Conservation (phyloP, 2,329 filamentous ascomycete genomes). For the Stachybotrys echinatus region DNA sequence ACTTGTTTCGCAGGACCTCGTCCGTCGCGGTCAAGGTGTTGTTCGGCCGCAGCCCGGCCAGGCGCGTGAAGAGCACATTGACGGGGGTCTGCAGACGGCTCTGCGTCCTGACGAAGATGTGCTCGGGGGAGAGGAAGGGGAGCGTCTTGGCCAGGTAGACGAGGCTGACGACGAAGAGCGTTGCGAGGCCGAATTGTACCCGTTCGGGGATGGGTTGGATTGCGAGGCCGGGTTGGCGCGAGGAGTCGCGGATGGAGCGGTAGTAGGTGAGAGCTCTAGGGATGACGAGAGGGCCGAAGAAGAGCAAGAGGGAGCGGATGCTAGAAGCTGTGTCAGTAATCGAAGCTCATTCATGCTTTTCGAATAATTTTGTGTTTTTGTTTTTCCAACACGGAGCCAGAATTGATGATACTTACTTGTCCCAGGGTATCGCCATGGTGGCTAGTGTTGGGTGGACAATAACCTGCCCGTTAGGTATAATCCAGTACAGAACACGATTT, state of each 20-base stretch:
- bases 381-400: no score
- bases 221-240: conserved; percentile 36
- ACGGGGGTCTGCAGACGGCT: conserved; percentile 82
- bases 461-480: background rate
- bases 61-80: conserved; percentile 76
- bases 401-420: conserved; percentile 14
- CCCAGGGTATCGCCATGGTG: conserved; percentile 21
- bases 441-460: background rate
- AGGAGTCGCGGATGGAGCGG: conserved; percentile 45
- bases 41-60: conserved; percentile 50
- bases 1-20: conserved; percentile 58
- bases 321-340: conserved; percentile 23
- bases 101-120: conserved; percentile 72
- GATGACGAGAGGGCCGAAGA: conserved; percentile 67
- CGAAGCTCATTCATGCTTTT: background rate
- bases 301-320: conserved; percentile 50
- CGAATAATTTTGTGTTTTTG: no score
- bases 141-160: conserved; percentile 54
- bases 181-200: conserved; percentile 51
- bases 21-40: conserved; percentile 52
- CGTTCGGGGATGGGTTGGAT: conserved; percentile 49
- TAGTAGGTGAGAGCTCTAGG: conserved; percentile 62
- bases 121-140: conserved; percentile 66
- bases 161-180: conserved; percentile 48
- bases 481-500: background rate